phyloP scores from a whole-genome alignment of 306 rosid species.

The Prunus davidiana region DNA sequence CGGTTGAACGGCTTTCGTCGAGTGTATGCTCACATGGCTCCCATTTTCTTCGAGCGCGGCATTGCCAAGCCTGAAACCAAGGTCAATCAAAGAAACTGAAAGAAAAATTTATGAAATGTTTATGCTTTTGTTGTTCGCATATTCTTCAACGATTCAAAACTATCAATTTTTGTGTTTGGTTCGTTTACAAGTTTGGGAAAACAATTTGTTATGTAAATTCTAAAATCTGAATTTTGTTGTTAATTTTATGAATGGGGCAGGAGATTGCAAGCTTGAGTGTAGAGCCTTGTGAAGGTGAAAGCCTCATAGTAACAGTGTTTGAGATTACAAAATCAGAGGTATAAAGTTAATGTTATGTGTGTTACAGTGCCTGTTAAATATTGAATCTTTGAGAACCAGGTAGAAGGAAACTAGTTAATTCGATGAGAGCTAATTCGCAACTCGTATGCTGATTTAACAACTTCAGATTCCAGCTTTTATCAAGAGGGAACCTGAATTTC shows the following conservation, averaged over 20 bases:
- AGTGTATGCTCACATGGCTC: slow-evolving; percentile 77
- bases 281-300: slow-evolving; percentile 76
- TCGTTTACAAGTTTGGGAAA: background rate
- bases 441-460: background rate
- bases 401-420: too few relatives aligned
- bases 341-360: background rate
- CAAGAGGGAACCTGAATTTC: slow-evolving; percentile 85
- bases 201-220: background rate
- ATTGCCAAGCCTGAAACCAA: slow-evolving; percentile 88
- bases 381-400: background rate
- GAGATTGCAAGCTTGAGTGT: slow-evolving; percentile 92
- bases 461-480: slow-evolving; percentile 83
- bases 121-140: background rate
- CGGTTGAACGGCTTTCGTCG: slow-evolving; percentile 72
- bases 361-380: slow-evolving; percentile 1
- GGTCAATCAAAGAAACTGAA: slow-evolving; percentile 37
- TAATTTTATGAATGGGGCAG: slow-evolving; percentile 28
- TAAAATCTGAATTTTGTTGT: background rate
- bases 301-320: slow-evolving; percentile 67
- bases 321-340: slow-evolving; percentile 85
- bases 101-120: background rate
- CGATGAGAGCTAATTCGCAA: slow-evolving; percentile 1
- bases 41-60: slow-evolving; percentile 89
- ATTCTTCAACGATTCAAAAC: too few relatives aligned
- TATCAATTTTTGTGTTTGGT: background rate